Base-by-base conservation (phyloP, 257 asterid species). In the Fraxinus excelsior region DNA sequence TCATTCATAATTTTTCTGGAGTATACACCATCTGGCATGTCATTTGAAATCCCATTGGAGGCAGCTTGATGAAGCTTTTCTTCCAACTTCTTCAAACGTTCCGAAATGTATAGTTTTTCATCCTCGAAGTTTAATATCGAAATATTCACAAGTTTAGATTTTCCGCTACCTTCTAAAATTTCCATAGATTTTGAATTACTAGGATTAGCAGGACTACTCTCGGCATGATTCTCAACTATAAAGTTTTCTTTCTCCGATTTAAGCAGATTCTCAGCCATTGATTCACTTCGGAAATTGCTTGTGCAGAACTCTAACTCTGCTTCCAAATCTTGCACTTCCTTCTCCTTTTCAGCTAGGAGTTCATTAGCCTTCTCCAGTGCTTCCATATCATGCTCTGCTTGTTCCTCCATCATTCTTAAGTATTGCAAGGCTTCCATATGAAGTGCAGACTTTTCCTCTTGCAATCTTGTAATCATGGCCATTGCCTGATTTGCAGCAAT, bases 391-490 rank as follows among this genome's bases (percentile, higher is more conserved):
- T 92, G 93, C 78, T 91, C 94, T 1, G 98, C 94, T 80, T 94
- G 97, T 71, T 94, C 97, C 86, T 94, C 98, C 98, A 94, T 92
- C 99, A 94, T 92, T 75, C 99, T 78, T 60, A 94, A 76, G 84
- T 94, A 94, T 72, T 94, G 97, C 83, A 90, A 75, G 19, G 97
- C 97, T 81, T 94, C 97, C 99, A 94, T 92, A 56, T 88, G 97
- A 46, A 94, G 90, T 1, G 92, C 86, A 23, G 99, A 95, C 76
- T 94, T 94, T 87, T 94, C 97, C 87, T 91, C 99, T 82, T 94
- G 97, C 84, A 94, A 79, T 83, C 96, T 90, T 7, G 97, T 94
- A 19, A 94, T 94, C 98, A 92, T 94, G 21, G 97, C 92, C 98
- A 94, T 92, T 35, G 98, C 90, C 74, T 92, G 86, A 72, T 91